Percentiles rank a stretch among this genome's conserved stretches.
Evolutionary conservation across 1,284 basidiomycete species (phyloP).

Genomic region (Leucoagaricus sp.): DNA sequence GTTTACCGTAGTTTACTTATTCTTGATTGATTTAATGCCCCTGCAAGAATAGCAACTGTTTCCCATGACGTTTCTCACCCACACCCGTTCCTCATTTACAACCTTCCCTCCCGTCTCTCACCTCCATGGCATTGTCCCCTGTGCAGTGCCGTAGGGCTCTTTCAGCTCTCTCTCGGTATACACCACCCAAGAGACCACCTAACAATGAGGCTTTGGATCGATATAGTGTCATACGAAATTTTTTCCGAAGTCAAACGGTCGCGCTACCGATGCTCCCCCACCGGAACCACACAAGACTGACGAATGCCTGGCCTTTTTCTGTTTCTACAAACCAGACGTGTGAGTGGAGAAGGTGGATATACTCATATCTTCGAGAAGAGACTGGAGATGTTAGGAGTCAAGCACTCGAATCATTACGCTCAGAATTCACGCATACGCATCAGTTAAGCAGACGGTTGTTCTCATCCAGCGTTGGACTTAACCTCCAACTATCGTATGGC

Average conservation of each 20-base stretch:
- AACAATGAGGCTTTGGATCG: constrained; percentile 34
- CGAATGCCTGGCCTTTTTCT: not conserved
- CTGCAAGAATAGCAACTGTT: not conserved
- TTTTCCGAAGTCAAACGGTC: constrained; percentile 35
- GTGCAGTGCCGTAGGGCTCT: constrained; percentile 1
- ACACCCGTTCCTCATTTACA: too few species aligned
- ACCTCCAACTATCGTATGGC: not conserved
- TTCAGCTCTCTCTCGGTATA: not conserved
- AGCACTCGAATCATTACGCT: not conserved
- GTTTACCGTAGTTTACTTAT: not conserved
- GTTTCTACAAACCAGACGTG: not conserved
- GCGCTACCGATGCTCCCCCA: not conserved
- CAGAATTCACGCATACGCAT: not conserved
- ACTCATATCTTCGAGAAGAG: not conserved
- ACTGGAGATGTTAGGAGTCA: not conserved
- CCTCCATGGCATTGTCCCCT: constrained; percentile 6
- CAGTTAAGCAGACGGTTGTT: not conserved
- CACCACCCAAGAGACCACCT: not conserved
- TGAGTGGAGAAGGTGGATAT: not conserved
- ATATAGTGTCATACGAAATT: constrained; percentile 39
- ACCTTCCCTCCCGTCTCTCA: not conserved
- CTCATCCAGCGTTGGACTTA: not conserved
- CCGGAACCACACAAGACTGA: not conserved
- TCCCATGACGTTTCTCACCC: constrained; percentile 13
- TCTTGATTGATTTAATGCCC: not conserved